A percentile compares a stretch with the other conserved stretches of the same genome.
Conservation (phyloP, 2,329 filamentous ascomycete species). For the Fusarium compactum region DNA sequence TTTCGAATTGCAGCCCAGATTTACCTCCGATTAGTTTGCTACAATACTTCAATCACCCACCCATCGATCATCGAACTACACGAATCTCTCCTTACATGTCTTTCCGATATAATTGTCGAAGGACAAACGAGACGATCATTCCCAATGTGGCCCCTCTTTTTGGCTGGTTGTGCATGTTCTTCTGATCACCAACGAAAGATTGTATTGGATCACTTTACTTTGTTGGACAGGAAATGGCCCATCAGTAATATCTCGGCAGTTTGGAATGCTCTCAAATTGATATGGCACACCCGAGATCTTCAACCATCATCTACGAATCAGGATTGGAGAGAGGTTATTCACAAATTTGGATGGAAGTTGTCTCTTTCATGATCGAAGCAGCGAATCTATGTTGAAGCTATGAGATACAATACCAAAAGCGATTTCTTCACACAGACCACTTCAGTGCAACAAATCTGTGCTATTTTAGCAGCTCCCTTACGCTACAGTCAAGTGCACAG, state of each 20-base stretch:
- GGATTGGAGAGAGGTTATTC: constrained; percentile 43
- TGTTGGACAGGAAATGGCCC: constrained; percentile 43
- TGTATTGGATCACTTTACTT: constrained; percentile 35
- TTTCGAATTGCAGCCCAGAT: constrained; percentile 41
- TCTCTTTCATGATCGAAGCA: constrained; percentile 9
- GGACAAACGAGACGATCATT: constrained; percentile 39
- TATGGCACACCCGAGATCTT: constrained; percentile 42
- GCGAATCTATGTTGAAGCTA: background rate
- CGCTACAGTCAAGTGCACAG: background rate
- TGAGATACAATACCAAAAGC: background rate
- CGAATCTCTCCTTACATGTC: constrained; percentile 22
- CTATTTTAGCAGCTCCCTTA: background rate
- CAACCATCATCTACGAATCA: constrained; percentile 21
- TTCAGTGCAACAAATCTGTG: background rate
- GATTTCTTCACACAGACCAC: background rate
- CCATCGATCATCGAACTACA: constrained; percentile 28
- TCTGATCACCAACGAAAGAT: constrained; percentile 41
- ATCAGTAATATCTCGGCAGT: constrained; percentile 44
- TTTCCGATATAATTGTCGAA: constrained; percentile 41
- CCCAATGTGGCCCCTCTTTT: constrained; percentile 45
- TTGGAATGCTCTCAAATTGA: constrained; percentile 39
- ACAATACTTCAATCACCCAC: constrained; percentile 36
- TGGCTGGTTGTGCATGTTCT: constrained; percentile 43
- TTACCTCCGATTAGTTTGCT: constrained; percentile 42
- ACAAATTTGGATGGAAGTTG: constrained; percentile 46